Base-by-base conservation (phyloP, 306 rosid genomes). In the Cotoneaster glaucophyllus region DNA sequence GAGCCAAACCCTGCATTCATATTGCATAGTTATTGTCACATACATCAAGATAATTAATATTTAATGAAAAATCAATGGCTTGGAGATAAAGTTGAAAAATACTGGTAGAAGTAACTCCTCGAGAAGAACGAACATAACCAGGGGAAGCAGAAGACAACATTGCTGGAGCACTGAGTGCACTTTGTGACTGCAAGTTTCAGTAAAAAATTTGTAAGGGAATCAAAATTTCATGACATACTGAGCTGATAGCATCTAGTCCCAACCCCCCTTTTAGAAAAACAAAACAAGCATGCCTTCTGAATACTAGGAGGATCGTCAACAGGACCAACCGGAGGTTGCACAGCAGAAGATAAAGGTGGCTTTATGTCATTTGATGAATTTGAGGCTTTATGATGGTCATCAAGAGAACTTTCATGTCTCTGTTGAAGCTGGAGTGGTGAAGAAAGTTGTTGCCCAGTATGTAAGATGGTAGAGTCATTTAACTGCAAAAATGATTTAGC, bases 1-100 rank as follows among this genome's bases (percentile, higher is more conserved):
- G 99, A 89, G 66, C 99, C 99, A 86, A 96, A 96, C 84, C 90
- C 99, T 96, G 85, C 58, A 70, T 34, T 64, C 81, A 71, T 63
- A 50, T 54, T 21, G 19, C 63, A 77, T 67, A 78, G 64, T 79
- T 37, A 67, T 63, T 59, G 61, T 64, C 73, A 69, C 71, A 43
- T 41, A 70, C 56, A 72, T 19, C 45, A 62, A 14, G 17, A 15
- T 19, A 19, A 32, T 21, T 19, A 19, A 19, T 34, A 32, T 29
- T 17, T 34, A 65, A 3, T 12, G 26, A 75, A 71, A 24, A 71
- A 81, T 39, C 68, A 15, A 74, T 68, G 48, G 28, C 77, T 62
- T 43, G 29, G 31, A 24, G 53, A 70, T 48, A 78, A 22, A 62
- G 69, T 22, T 64, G 73, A 80, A 79, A 79, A 44, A 79, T 89